Base-by-base conservation (phyloP, 202 grass and related monocot species). In the Alloteropsis angusta region DNA sequence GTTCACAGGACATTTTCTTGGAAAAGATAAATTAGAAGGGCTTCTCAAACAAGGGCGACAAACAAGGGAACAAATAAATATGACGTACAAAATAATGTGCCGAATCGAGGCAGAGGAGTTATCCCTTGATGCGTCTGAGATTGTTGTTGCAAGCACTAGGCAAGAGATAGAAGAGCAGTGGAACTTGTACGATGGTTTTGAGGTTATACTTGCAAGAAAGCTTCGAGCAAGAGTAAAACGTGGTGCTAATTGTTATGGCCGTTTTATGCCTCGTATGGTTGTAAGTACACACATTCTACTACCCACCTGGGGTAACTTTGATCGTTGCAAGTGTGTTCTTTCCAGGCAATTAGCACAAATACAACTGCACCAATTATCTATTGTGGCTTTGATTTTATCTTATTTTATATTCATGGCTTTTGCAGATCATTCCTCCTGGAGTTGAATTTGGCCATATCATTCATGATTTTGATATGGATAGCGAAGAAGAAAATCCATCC, bases 81-180 rank as follows among this genome's bases (percentile, higher is more conserved):
- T 79, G 82, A 90, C 84, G 65, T 97, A 97, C 80, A 97, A 97
- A 85, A 97, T 97, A 84, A 93, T 97, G 94, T 81, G 88, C 58
- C 90, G 94, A 74, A 97, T 97, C 44, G 91, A 97, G 76, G 91
- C 86, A 15, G 94, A 97, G 69, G 94, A 97, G 70, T 73, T 97
- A 52, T 78, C 86, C 64, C 82, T 93, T 71, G 94, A 97, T 90
- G 81, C 94, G 60, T 93, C 94, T 55, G 94, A 97, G 82, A 88
- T 97, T 48, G 87, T 97, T 58, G 68, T 97, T 76, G 92, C 94
- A 76, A 93, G 90, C 54, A 97, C 94, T 41, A 88, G 88, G 80
- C 94, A 97, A 75, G 94, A 97, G 85, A 89, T 97, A 80, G 94
- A 97, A 76, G 82, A 90, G 65, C 94, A 97, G 65, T 97, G 94